These are phyloP conservation scores for Plenodomus biglobosus DNA, from an alignment of 2,329 filamentous ascomycete species.

Conservation along the genomic window DNA sequence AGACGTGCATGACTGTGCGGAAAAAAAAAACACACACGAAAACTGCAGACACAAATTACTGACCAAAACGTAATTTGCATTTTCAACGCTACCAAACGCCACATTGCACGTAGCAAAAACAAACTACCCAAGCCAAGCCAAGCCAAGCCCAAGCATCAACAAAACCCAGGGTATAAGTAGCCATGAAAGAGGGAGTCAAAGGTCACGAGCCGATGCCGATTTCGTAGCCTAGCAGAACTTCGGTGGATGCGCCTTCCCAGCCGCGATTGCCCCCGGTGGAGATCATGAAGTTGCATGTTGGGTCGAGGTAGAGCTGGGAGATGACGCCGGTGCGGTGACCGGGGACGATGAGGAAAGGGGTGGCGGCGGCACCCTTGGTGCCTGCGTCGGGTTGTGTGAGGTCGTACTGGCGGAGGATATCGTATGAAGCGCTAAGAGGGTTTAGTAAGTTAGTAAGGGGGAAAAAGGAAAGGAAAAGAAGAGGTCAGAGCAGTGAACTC, in stretches of 20 bases:
- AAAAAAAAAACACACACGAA: too few species aligned
- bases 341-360: slow-evolving; percentile 95
- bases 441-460: too few species aligned
- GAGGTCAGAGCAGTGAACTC: slow-evolving; percentile 41
- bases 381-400: slow-evolving; percentile 61
- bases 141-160: too few species aligned
- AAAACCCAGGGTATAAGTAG: neutral
- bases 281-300: slow-evolving; percentile 86
- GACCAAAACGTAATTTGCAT: too few species aligned
- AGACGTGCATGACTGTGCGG: too few species aligned
- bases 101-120: too few species aligned
- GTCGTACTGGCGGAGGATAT: slow-evolving; percentile 92
- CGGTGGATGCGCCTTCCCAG: slow-evolving; percentile 89
- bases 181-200: neutral
- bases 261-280: slow-evolving; percentile 88
- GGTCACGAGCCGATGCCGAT: slow-evolving; percentile 57
- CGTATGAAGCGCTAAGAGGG: slow-evolving; percentile 85
- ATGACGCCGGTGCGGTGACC: slow-evolving; percentile 89
- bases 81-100: too few species aligned
- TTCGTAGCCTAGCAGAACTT: slow-evolving; percentile 93
- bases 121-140: too few species aligned
- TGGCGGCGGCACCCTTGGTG: slow-evolving; percentile 68
- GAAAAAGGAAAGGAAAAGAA: too few species aligned
- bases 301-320: slow-evolving; percentile 81
- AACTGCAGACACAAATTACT: too few species aligned